These are phyloP conservation scores for Dictyostelium discoideum DNA, from an alignment of 78 protist species.

Conservation along the genomic window dicty_2.7 NC_007088.5:4846001-4846500, in stretches of 20 bases:
- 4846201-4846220: constrained; percentile 10
- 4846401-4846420: constrained; percentile 22
- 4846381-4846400: constrained; percentile 16
- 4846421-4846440: constrained; percentile 13
- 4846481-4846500: constrained; percentile 21
- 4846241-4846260: constrained; percentile 67
- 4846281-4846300: constrained; percentile 21
- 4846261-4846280: constrained; percentile 47
- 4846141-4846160: not conserved
- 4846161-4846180: not conserved
- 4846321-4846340: constrained; percentile 14
- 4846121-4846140: too few relatives aligned
- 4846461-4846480: constrained; percentile 19
- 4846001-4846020: not conserved
- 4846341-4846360: constrained; percentile 25
- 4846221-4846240: constrained; percentile 37
- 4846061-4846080: not conserved
- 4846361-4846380: constrained; percentile 32
- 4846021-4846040: not conserved
- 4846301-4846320: constrained; percentile 16
- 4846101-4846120: too few relatives aligned
- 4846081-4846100: not conserved
- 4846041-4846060: not conserved
- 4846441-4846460: constrained; percentile 22
- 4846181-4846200: not conserved